Evolutionary conservation across 768 basidiomycete genomes (phyloP), one percentile per base, ranked within the genome.

Genomic region (Mycena albidolilacea): DNA sequence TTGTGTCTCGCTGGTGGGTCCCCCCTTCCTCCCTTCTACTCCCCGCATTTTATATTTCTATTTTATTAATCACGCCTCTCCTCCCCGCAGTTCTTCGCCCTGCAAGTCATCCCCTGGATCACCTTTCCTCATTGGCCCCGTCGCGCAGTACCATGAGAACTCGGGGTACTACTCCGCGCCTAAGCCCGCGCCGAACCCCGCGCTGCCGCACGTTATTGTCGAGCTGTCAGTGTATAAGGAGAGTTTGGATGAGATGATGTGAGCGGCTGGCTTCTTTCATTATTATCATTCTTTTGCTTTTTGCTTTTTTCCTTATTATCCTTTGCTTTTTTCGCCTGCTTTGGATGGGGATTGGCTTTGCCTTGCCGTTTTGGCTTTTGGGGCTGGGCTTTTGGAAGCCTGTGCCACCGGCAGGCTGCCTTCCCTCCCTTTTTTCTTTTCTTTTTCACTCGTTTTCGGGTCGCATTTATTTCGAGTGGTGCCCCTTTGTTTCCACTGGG

Each of bases 211-310:
- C 78, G 86, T 95, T 17, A 93, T 93, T 0, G 85, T 96, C 61
- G 91, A 96, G 81, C 86, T 97, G 83, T 95, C 95, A 0, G 95
- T 96, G 5, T 97, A 97, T 82, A 97, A 95, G 78, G 94, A 95
- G 79, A 93, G 90, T 76, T 81, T 95, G 64, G 91, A 94, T 63
- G 89, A 93, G 78, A 94, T 93, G 0, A 95, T 95, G 94, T 95
- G 80, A 81, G 92, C 84, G 10, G 37, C 30, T 21, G n/a, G n/a
- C 19, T 44, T 63, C 66, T 23, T 55, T 72, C 46, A 23, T 8
- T 21, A 50, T 17, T 35, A 19, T 59, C 12, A 37, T 30, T 12
- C 2, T 23, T 55, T n/a, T n/a, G n/a, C n/a, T n/a, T n/a, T n/a
- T n/a, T n/a, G n/a, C n/a, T n/a, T n/a, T 38, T 17, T 61, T 19